These are phyloP conservation scores for Fusarium chuoi DNA, from an alignment of 2,329 filamentous ascomycete genomes.

Conservation along the genomic window DNA sequence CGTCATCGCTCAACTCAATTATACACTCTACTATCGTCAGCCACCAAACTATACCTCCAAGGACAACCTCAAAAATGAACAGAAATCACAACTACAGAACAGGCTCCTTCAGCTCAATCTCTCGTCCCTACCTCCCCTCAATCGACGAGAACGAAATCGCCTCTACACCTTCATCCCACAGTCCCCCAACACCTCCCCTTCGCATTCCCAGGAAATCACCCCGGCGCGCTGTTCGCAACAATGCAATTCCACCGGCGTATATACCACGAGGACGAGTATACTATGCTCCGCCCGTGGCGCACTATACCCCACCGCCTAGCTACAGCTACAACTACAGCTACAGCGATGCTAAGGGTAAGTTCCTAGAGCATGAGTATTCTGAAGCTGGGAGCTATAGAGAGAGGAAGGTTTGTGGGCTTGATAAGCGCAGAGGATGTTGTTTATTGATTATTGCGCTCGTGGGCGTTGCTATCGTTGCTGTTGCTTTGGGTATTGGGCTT, in stretches of 20 bases:
- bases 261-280: constrained; percentile 28
- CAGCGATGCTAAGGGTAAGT: constrained; percentile 28
- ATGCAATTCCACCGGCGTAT: constrained; percentile 42
- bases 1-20: constrained; percentile 1
- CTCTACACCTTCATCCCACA: constrained; percentile 24
- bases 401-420: constrained; percentile 1
- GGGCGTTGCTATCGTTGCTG: constrained; percentile 46
- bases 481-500: constrained; percentile 54
- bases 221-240: constrained; percentile 20
- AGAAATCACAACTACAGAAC: constrained; percentile 30
- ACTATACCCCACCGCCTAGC: constrained; percentile 35
- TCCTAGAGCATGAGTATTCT: constrained; percentile 19
- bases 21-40: not conserved
- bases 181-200: constrained; percentile 40
- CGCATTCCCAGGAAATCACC: constrained; percentile 47
- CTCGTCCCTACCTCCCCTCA: constrained; percentile 49
- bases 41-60: not conserved
- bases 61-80: constrained; percentile 22
- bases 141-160: constrained; percentile 51
- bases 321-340: constrained; percentile 37
- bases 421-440: constrained; percentile 46
- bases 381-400: constrained; percentile 25
- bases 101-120: constrained; percentile 35
- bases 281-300: constrained; percentile 17
- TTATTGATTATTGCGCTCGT: constrained; percentile 45